Base-by-base conservation (phyloP, 2,329 filamentous ascomycete genomes). In the Microcyclospora pomicola region DNA sequence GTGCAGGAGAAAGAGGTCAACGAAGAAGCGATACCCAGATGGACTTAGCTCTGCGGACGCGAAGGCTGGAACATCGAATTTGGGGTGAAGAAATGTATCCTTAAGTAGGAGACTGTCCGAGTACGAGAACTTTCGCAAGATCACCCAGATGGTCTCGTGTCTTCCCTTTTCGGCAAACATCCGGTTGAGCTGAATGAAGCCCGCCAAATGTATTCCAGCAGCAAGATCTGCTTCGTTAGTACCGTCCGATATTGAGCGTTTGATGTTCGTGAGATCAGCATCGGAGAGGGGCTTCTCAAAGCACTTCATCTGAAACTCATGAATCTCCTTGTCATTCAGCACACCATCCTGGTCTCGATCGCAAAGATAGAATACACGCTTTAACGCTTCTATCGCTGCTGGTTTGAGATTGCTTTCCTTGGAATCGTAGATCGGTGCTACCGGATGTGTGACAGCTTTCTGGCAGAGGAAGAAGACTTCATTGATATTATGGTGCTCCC, bases 61-160 rank as follows among this genome's bases (percentile, higher is more conserved):
- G 54, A 82, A 88, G 40, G 88, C 82, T 0, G 91, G 85, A 0
- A 98, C 86, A 6, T 98, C 91, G 45, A 96, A 88, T 47, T 85
- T 92, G 12, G 91, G 91, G 50, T 86, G 84, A 15, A 98, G 69
- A 56, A 95, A 96, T 49, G 71, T 82, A 55, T 96, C 87, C 52
- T 88, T 85, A 30, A 98, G 66, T 44, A 84, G 93, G 34, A 98
- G 65, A 57, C 86, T 95, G 63, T 96, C 91, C 0, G 88, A 95
- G 54, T 98, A 96, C 53, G 93, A 83, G 51, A 94, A 94, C 49
- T 91, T 87, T 40, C 91, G 76, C 44, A 98, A 64, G 42, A 98
- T 95, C 43, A 93, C 86, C 91, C 91, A 98, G 32, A 96, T 91
- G 0, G 91, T 98, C 62, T 98, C 91, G 56, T 98, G 91, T 10